Base-by-base conservation (phyloP, 176 grass and related monocot genomes). In the Canna indica region DNA sequence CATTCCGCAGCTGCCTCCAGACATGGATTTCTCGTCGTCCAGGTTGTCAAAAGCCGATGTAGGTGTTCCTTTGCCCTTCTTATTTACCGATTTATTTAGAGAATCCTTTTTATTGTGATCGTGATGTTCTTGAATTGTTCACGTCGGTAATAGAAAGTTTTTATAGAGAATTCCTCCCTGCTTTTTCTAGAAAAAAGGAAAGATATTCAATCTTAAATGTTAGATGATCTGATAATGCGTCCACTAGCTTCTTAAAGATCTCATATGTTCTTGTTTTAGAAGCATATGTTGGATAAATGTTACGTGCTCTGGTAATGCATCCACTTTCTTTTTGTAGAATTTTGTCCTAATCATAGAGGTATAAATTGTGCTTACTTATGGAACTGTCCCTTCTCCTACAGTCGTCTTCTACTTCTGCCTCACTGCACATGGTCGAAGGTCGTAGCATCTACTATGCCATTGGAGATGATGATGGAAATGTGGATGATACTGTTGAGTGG, bases 371-470 rank as follows among this genome's bases (percentile, higher is more conserved):
- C 26, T 44, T 44, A 11, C 41, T 44, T 13, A 62, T 16, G 12
- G 0, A 16, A 31, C 20, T 44, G 1, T 42, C n/a, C 14, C 44
- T 68, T 1, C 38, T 34, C 33, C 16, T 39, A 24, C 82, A 96
- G 84, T 83, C 88, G 61, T 54, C 66, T 36, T 91, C 92, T 5
- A 77, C 81, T 77, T 66, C 65, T 3, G 35, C 66, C 45, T 81
- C 83, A 2, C 30, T 85, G 22, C 84, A 77, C 72, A 97, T 87
- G 75, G 84, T 90, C 57, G 86, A 90, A 15, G 89, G 88, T 16
- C 64, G 86, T 5, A 16, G 50, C 31, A 87, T 97, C 48, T 78
- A 80, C 72, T 97, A 92, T 75, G 64, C 74, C 7, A 20, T 90
- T 1, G 82, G 83, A 0, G 89, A 97, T 27, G 46, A 83, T 53